phyloP scores from a whole-genome alignment of 805 yeast species.

The Isabelozyma rhagii region DNA sequence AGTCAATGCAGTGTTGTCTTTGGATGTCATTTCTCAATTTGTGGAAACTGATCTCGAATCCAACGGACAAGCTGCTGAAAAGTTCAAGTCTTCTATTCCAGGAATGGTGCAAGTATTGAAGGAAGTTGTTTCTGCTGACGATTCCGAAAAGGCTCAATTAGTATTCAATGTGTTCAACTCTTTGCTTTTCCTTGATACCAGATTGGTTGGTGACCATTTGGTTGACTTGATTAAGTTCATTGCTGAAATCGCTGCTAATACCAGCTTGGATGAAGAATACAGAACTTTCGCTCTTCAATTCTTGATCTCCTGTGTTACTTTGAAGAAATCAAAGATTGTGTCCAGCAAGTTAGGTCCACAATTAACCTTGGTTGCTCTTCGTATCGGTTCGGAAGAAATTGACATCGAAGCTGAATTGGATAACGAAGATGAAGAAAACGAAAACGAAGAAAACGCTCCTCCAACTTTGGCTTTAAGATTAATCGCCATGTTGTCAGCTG shows the following conservation, averaged over 20 bases:
- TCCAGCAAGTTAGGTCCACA: slow-evolving; percentile 82
- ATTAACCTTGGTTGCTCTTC: slow-evolving; percentile 68
- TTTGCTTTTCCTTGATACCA: slow-evolving; percentile 70
- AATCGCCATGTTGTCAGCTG: slow-evolving; percentile 72
- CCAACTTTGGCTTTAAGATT: slow-evolving; percentile 74
- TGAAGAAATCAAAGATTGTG: slow-evolving; percentile 76
- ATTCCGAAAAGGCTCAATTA: slow-evolving; percentile 65
- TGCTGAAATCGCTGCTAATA: slow-evolving; percentile 69
- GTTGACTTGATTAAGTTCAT: slow-evolving; percentile 67
- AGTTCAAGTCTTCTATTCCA: slow-evolving; percentile 70
- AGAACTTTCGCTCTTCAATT: slow-evolving; percentile 83
- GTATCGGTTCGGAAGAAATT: slow-evolving; percentile 70
- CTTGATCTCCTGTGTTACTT: slow-evolving; percentile 71
- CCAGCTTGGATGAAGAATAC: slow-evolving; percentile 69
- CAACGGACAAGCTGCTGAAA: slow-evolving; percentile 40
- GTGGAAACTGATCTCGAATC: slow-evolving; percentile 59
- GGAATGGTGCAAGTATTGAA: slow-evolving; percentile 77
- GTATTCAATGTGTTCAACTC: slow-evolving; percentile 85
- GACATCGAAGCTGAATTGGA: slow-evolving; percentile 76
- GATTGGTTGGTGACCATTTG: slow-evolving; percentile 73
- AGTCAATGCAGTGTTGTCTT: slow-evolving; percentile 76
- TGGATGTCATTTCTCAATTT: slow-evolving; percentile 66
- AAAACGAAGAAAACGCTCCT: slow-evolving; percentile 87
- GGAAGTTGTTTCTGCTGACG: slow-evolving; percentile 67
- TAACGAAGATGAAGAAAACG: slow-evolving; percentile 85